Evolutionary conservation across 2,329 filamentous ascomycete genomes (phyloP).

Genomic region (Fusarium sp.): DNA sequence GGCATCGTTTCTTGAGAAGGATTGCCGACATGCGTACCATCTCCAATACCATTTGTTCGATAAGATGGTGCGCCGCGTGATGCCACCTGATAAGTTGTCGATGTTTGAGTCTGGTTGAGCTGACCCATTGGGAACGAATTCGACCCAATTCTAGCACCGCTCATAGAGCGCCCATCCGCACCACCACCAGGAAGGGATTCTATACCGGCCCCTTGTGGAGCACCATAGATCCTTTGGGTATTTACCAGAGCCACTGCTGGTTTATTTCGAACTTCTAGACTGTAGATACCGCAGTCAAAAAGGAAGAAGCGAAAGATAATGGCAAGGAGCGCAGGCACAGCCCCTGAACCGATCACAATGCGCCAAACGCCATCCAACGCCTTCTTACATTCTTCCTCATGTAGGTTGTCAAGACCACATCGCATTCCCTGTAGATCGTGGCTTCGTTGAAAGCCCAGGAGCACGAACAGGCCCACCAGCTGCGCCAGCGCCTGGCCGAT

Average conservation of each 20-base stretch:
- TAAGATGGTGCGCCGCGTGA: conserved; percentile 34
- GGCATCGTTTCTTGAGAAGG: conserved; percentile 54
- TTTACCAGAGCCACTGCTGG: conserved; percentile 68
- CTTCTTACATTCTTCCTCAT: conserved; percentile 59
- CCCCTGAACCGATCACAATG: conserved; percentile 73
- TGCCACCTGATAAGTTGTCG: conserved; percentile 42
- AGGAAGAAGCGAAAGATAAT: conserved; percentile 75
- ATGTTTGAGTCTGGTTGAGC: conserved; percentile 27
- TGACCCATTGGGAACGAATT: conserved; percentile 39
- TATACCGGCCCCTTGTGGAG: conserved; percentile 40
- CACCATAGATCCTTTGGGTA: conserved; percentile 68
- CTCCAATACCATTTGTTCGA: conserved; percentile 33
- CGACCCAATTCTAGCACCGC: conserved; percentile 22
- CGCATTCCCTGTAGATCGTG: conserved; percentile 57
- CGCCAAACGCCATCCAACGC: conserved; percentile 72
- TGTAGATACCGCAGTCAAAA: conserved; percentile 73
- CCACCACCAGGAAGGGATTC: conserved; percentile 33
- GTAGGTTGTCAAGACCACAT: conserved; percentile 59
- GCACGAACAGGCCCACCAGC: conserved; percentile 66
- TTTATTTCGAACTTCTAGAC: conserved; percentile 72
- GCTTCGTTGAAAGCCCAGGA: conserved; percentile 58
- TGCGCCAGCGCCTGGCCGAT: conserved; percentile 74
- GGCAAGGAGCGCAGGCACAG: conserved; percentile 71
- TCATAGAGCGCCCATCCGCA: conserved; percentile 24
- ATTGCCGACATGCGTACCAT: conserved; percentile 42